Conservation (phyloP, 139 green algal genomes). For the Coelastrella sp. region DNA sequence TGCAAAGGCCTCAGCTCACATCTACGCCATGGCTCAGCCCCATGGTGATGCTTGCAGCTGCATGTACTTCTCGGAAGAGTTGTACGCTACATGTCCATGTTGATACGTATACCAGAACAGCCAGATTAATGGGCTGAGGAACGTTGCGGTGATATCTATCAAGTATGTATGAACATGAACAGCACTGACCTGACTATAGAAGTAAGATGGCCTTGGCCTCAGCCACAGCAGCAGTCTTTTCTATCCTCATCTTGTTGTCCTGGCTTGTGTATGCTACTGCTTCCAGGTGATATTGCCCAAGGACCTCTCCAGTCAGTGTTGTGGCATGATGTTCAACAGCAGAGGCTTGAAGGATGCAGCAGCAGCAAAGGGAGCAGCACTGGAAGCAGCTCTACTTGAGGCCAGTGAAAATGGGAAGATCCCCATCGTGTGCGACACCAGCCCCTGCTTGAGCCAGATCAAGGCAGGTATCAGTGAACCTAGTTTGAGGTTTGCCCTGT, state of each 20-base stretch:
- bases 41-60: no score
- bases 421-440: slow-evolving; percentile 95
- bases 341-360: slow-evolving; percentile 90
- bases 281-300: slow-evolving; percentile 89
- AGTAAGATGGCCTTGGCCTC: background rate
- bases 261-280: slow-evolving; percentile 1
- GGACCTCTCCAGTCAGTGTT: slow-evolving; percentile 78
- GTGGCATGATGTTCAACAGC: slow-evolving; percentile 97
- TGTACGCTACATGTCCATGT: no score
- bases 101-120: no score
- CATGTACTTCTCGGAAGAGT: no score
- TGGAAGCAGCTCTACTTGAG: slow-evolving; percentile 88
- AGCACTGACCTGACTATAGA: no score
- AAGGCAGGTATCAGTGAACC: slow-evolving; percentile 74
- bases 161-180: no score
- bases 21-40: no score
- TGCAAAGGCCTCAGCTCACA: no score
- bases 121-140: no score
- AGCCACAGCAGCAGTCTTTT: background rate
- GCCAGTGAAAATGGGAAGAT: slow-evolving; percentile 82
- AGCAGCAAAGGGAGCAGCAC: slow-evolving; percentile 66
- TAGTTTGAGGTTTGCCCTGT: slow-evolving; percentile 87
- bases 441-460: slow-evolving; percentile 89
- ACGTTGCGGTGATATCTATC: no score
- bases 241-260: background rate